Base-by-base conservation (phyloP, 352 stramenopile genomes). In the Globisporangium middletonii region DNA sequence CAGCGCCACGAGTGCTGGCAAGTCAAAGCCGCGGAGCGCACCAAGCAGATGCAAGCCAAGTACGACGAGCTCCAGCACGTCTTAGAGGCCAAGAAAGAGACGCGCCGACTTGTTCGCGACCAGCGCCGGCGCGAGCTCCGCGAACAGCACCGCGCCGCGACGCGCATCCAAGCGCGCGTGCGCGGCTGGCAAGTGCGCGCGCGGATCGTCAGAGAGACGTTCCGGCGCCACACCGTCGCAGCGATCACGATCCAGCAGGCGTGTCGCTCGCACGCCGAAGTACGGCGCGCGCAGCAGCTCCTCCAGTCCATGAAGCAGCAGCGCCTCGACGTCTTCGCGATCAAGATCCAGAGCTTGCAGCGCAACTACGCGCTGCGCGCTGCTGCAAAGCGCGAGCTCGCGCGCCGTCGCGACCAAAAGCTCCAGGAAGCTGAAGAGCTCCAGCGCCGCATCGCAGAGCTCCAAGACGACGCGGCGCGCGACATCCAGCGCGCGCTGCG, bases 21-120 rank as follows among this genome's bases (percentile, higher is more conserved):
- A 48, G 62, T 64, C 30, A 86, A 86, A 54, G 70, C 83, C 48
- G 68, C 62, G 30, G 59, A 72, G 54, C 73, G 75, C 44, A 85
- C 73, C 11, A 69, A 68, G 50, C 75, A 74, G 35, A 88, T 88
- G 78, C 74, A 78, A 38, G 70, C 79, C 57, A 84, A 83, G 62
- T 79, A 83, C 56, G 68, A 72, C 7, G 73, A 83, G 61, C 64
- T 88, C 44, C 78, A 88, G 62, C 64, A 77, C 23, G 71, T 73
- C 13, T 60, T 84, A 19, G 65, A 81, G 44, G 44, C 65, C 27
- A 79, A 79, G 58, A 82, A 80, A 54, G 53, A 71, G 35, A 49
- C 68, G 37, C 72, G 75, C 2, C 52, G 55, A 13, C 30, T 62
- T 1, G 66, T 70, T 50, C 66, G 75, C 2, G 72, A 84, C n/a